Evolutionary conservation across 2,329 filamentous ascomycete genomes (phyloP), one percentile per base, ranked within the genome.

Genomic region (Bretziella fagacearum): DNA sequence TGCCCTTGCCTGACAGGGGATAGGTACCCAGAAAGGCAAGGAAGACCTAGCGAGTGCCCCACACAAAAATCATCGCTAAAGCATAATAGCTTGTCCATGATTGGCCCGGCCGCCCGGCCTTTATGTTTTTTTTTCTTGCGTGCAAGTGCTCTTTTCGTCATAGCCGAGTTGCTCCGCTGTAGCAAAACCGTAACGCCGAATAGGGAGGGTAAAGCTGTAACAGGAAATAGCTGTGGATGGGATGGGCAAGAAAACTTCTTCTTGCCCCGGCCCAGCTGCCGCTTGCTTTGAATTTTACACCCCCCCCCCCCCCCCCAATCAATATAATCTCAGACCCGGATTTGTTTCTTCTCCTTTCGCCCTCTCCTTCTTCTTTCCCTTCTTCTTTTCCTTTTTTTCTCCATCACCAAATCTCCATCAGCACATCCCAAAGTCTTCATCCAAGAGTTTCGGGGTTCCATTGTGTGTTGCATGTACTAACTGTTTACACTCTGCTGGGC

Each of bases 131-230:
- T 44, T 44, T 43, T 44, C 23, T 23, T 44, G 17, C 17, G 15
- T 44, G 22, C 39, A 48, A 48, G 30, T 44, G 30, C 49, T 44
- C 46, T 42, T 48, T 50, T 51, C 49, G 49, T 51, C 49, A 51
- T 51, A 51, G 41, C 49, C 49, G 49, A 51, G 49, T 45, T 42
- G 46, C 46, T 48, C 42, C 49, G 49, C 42, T 51, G 25, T 33
- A 51, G 35, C 39, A 32, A 47, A 46, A 51, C 40, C 49, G 49
- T 51, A 51, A 51, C 49, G 49, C 49, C 49, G 49, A 51, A 51
- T 40, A 47, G 27, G 44, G 44, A 26, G 27, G 33, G 42, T 45
- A 36, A 33, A 33, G 17, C 27, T 15, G 17, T 23, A 33, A 33
- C 20, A 35, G 42, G 26, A 43, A 43, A 43, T 43, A 43, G 23